A percentile compares a stretch with the other conserved stretches of the same genome.
phyloP scores from a whole-genome alignment of 2,329 filamentous ascomycete genomes.

The Trichoderma afroharzianum region DNA sequence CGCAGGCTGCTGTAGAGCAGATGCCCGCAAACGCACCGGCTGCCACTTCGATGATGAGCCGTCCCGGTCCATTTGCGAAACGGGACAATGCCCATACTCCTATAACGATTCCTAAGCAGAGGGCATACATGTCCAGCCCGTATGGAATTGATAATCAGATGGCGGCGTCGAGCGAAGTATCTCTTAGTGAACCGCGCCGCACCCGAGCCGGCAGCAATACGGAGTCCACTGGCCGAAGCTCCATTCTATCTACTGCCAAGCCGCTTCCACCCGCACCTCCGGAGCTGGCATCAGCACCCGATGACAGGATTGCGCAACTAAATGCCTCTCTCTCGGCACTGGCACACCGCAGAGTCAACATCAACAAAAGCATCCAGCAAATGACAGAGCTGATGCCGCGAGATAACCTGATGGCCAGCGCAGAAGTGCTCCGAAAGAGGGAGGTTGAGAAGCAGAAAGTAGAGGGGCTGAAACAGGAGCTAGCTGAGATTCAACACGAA shows the following conservation, averaged over 20 bases:
- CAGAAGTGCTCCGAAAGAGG: conserved; percentile 56
- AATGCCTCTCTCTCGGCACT: conserved; percentile 64
- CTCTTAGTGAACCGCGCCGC: background rate
- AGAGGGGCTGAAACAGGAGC: conserved; percentile 59
- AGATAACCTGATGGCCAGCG: conserved; percentile 63
- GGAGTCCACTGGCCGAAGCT: conserved; percentile 25
- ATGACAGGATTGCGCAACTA: conserved; percentile 63
- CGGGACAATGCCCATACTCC: conserved; percentile 22
- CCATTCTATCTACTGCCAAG: conserved; percentile 48
- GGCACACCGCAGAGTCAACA: conserved; percentile 64
- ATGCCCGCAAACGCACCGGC: background rate
- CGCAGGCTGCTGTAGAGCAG: conserved; percentile 24
- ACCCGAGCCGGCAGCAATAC: conserved; percentile 8
- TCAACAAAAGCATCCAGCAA: conserved; percentile 68
- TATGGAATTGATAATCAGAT: background rate
- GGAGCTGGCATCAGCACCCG: conserved; percentile 47
- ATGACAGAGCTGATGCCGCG: conserved; percentile 75
- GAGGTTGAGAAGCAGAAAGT: conserved; percentile 63
- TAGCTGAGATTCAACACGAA: conserved; percentile 70
- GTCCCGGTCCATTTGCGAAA: conserved; percentile 30
- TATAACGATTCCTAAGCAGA: background rate
- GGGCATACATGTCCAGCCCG: conserved; percentile 1
- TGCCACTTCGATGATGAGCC: conserved; percentile 30
- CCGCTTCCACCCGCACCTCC: conserved; percentile 59
- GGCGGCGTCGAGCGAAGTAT: background rate